A percentile compares a stretch with the other conserved stretches of the same genome.
Evolutionary conservation across 495 filamentous ascomycete genomes (phyloP).

Genomic region (Tuber microsphaerosporum): DNA sequence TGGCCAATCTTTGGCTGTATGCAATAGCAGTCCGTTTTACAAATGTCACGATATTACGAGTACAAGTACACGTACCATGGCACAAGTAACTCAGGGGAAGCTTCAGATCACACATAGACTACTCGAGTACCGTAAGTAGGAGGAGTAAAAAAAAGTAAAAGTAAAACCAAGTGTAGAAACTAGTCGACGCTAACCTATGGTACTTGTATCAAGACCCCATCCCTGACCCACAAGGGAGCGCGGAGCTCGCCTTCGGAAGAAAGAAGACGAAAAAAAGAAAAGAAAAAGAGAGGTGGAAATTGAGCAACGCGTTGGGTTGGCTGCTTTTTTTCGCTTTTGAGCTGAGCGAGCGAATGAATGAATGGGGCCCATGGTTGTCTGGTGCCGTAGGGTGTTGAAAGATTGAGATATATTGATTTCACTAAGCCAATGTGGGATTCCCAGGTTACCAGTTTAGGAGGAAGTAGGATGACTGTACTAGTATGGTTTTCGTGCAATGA

Average conservation of each 20-base stretch:
- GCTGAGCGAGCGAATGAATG: neutral
- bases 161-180: neutral
- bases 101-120: neutral
- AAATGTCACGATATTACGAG: neutral
- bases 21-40: no score
- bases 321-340: neutral
- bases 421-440: neutral
- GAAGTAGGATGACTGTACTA: no score
- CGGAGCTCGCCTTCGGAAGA: neutral
- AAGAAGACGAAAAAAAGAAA: neutral
- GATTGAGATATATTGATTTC: neutral
- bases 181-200: neutral
- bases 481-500: neutral
- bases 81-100: neutral
- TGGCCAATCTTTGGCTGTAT: no score
- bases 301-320: neutral
- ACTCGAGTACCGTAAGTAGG: neutral
- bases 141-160: neutral
- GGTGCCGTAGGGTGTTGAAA: neutral
- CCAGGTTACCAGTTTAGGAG: no score
- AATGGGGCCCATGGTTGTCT: neutral
- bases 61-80: neutral
- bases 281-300: neutral
- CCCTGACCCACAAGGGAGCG: neutral
- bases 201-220: neutral